Evolutionary conservation across 768 basidiomycete genomes (phyloP).

Genomic region (Imleria badia): DNA sequence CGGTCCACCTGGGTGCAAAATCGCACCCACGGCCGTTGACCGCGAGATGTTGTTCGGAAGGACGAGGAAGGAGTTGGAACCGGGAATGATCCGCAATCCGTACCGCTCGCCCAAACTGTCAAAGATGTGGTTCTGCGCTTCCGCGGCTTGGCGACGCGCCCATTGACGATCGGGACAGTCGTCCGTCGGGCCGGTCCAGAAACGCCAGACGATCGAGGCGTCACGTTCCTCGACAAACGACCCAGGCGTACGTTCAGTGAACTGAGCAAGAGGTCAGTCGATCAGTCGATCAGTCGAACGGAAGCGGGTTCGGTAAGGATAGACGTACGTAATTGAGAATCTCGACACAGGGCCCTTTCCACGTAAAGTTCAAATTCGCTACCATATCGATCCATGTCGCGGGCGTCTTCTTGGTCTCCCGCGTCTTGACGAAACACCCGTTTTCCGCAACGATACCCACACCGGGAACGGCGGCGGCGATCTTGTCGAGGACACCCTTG

Average conservation of each 20-base stretch:
- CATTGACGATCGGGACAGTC: slow-evolving; percentile 66
- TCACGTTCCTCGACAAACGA: slow-evolving; percentile 83
- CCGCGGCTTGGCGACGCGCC: slow-evolving; percentile 84
- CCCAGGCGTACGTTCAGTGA: slow-evolving; percentile 85
- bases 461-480: slow-evolving; percentile 59
- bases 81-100: slow-evolving; percentile 80
- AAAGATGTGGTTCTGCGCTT: slow-evolving; percentile 91
- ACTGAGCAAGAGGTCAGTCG: slow-evolving; percentile 43
- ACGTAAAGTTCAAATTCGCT: slow-evolving; percentile 70
- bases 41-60: slow-evolving; percentile 82
- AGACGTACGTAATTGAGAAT: slow-evolving; percentile 77
- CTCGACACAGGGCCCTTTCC: slow-evolving; percentile 80
- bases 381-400: slow-evolving; percentile 78
- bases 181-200: slow-evolving; percentile 59
- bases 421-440: slow-evolving; percentile 78
- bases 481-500: slow-evolving; percentile 58
- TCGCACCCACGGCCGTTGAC: slow-evolving; percentile 80
- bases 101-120: slow-evolving; percentile 85
- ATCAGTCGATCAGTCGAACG: neutral
- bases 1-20: slow-evolving; percentile 63
- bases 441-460: slow-evolving; percentile 89
- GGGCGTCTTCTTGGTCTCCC: slow-evolving; percentile 29
- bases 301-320: neutral
- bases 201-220: slow-evolving; percentile 82
- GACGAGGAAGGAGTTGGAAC: slow-evolving; percentile 76